phyloP scores from a whole-genome alignment of 257 asterid genomes.

The Eucommia ulmoides region DNA sequence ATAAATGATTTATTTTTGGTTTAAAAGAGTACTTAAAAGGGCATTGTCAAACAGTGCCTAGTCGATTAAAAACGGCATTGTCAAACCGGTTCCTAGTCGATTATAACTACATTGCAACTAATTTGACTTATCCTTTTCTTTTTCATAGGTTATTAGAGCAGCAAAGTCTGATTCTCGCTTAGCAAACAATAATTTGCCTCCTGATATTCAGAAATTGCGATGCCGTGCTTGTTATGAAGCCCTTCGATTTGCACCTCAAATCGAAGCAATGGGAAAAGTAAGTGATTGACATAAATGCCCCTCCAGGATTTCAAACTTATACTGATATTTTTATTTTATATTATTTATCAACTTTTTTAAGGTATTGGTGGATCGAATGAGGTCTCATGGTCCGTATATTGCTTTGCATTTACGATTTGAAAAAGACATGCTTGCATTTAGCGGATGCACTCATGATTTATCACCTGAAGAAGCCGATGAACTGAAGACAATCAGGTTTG shows the following conservation, averaged over 20 bases:
- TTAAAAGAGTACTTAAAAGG: too few relatives aligned
- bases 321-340: background rate
- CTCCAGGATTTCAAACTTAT: background rate
- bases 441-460: constrained; percentile 93
- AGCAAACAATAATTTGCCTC: constrained; percentile 89
- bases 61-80: too few relatives aligned
- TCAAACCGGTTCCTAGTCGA: background rate
- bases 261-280: constrained; percentile 96
- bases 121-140: constrained; percentile 7
- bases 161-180: constrained; percentile 91
- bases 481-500: constrained; percentile 73
- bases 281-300: background rate
- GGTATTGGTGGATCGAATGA: constrained; percentile 85
- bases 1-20: too few relatives aligned
- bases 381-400: constrained; percentile 66
- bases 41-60: too few relatives aligned
- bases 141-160: constrained; percentile 77
- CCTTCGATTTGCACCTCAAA: constrained; percentile 73
- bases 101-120: background rate
- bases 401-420: constrained; percentile 95
- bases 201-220: constrained; percentile 78
- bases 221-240: constrained; percentile 93
- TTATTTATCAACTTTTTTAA: constrained; percentile 18
- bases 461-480: constrained; percentile 80
- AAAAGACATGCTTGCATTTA: constrained; percentile 94